These are phyloP conservation scores for Arabis hirsuta DNA, from an alignment of 345 rosid genomes.

Conservation along the genomic window DNA sequence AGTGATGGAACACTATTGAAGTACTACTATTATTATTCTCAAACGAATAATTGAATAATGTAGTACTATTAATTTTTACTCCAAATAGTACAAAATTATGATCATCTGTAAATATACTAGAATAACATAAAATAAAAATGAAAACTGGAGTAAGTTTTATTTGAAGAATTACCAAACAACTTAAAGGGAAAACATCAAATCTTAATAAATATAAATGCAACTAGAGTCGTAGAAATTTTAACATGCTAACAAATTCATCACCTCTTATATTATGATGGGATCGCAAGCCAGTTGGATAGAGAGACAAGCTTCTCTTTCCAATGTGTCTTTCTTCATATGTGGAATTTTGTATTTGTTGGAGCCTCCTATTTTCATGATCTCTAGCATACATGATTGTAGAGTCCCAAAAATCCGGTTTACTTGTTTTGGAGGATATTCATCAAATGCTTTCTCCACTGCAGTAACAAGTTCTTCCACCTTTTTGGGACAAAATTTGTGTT, in stretches of 20 bases:
- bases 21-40: too few species aligned
- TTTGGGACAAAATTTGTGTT: not conserved
- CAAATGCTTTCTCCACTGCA: not conserved
- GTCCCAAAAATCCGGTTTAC: not conserved
- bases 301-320: not conserved
- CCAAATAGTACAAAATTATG: too few species aligned
- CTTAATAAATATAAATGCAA: too few species aligned
- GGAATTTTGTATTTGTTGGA: not conserved
- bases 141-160: too few species aligned
- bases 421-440: not conserved
- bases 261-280: not conserved
- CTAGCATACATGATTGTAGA: not conserved
- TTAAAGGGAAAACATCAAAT: too few species aligned
- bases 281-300: not conserved
- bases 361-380: not conserved
- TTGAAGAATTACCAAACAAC: too few species aligned
- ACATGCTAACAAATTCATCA: not conserved
- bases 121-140: too few species aligned
- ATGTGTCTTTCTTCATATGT: not conserved
- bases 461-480: not conserved
- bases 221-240: not conserved
- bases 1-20: too few species aligned
- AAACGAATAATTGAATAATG: too few species aligned
- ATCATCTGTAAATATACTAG: too few species aligned
- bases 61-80: too few species aligned